A percentile compares a stretch with the other conserved stretches of the same genome.
These are phyloP conservation scores for Dacryopinax spathularia DNA, from an alignment of 768 basidiomycete species.

Conservation along the genomic window DNA sequence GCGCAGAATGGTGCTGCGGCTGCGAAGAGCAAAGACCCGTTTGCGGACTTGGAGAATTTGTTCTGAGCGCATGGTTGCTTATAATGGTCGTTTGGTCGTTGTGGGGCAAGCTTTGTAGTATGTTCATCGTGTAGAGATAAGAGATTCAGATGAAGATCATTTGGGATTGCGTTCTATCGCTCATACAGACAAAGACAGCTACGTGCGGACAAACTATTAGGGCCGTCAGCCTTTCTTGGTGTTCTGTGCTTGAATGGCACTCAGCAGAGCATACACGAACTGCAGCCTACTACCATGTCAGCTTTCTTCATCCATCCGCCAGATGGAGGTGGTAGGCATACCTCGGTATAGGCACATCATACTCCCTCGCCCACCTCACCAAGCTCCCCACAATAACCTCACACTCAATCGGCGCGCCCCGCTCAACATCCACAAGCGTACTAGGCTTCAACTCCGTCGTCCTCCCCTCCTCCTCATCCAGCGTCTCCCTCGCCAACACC, in stretches of 20 bases:
- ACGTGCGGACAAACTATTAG: neutral
- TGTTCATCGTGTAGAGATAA: neutral
- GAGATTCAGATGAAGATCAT: too few species aligned
- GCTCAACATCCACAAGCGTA: neutral
- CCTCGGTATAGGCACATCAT: neutral
- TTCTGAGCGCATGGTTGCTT: slow-evolving; percentile 31
- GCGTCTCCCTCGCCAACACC: neutral
- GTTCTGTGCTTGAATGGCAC: neutral
- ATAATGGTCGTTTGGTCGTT: neutral
- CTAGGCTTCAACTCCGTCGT: neutral
- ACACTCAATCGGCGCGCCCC: neutral
- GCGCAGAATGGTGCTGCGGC: neutral
- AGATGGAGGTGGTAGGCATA: neutral
- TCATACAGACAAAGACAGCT: neutral
- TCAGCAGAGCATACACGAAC: neutral
- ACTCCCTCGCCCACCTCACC: neutral
- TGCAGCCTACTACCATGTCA: neutral
- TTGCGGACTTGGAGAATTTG: slow-evolving; percentile 65
- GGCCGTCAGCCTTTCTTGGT: neutral
- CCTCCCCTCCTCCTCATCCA: neutral
- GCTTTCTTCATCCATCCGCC: neutral
- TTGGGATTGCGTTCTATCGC: neutral
- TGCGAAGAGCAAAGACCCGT: slow-evolving; percentile 48
- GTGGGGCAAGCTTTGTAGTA: neutral
- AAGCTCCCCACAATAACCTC: slow-evolving; percentile 1